Percentiles rank a stretch among this genome's conserved stretches.
Evolutionary conservation across 176 grass and related monocot genomes (phyloP).

Genomic region (Triticum turgidum): DNA sequence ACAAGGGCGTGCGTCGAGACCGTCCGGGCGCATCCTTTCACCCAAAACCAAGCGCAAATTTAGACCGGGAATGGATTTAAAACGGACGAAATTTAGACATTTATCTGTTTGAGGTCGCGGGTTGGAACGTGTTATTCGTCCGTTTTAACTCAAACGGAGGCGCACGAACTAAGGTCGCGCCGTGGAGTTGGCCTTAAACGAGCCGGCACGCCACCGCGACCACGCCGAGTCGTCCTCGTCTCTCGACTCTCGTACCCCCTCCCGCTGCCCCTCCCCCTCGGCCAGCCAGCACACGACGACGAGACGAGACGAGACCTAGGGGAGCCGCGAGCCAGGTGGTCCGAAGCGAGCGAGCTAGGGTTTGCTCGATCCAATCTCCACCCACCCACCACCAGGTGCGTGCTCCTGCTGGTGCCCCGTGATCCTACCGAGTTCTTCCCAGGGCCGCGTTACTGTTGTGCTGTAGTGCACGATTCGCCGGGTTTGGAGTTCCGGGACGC

Average conservation of each 20-base stretch:
- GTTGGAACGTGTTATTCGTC: too few species aligned
- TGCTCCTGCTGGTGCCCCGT: background rate
- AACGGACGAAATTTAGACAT: too few species aligned
- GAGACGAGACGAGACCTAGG: background rate
- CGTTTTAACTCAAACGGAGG: too few species aligned
- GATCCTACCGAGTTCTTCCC: background rate
- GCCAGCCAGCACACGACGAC: background rate
- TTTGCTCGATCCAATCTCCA: background rate
- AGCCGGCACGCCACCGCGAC: conserved; percentile 1
- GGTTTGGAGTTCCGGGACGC: background rate
- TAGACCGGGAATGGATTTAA: too few species aligned
- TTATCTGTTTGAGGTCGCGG: too few species aligned
- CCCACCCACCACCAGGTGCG: conserved; percentile 27
- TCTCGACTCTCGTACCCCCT: background rate
- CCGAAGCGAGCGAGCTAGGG: conserved; percentile 24
- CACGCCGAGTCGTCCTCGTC: background rate
- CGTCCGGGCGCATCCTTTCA: too few species aligned
- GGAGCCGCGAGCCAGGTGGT: background rate
- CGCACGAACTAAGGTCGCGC: too few species aligned
- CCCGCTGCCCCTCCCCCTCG: background rate
- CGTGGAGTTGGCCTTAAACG: background rate
- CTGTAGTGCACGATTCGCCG: background rate
- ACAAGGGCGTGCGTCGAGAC: too few species aligned
- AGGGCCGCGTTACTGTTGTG: background rate
- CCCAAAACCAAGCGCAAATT: too few species aligned